phyloP scores from a whole-genome alignment of 1,284 basidiomycete species.

The Cystobasidium pallidum region DNA sequence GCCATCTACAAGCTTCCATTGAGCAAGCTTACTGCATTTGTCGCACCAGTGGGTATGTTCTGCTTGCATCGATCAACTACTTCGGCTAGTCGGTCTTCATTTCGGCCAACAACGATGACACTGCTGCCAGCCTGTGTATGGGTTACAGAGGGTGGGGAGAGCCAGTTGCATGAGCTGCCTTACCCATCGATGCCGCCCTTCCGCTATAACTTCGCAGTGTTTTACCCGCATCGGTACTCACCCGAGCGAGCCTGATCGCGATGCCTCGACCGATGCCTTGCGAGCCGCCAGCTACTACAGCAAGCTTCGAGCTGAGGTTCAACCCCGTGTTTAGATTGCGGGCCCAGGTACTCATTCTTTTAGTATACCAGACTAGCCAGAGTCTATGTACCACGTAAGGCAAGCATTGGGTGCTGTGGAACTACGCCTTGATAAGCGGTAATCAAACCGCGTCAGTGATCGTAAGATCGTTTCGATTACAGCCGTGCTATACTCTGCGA shows the following conservation, averaged over 20 bases:
- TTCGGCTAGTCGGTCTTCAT: constrained; percentile 51
- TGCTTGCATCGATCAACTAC: constrained; percentile 53
- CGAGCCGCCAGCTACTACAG: constrained; percentile 52
- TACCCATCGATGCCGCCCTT: too few species aligned
- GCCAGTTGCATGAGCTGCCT: too few species aligned
- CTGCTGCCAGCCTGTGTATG: constrained; percentile 52
- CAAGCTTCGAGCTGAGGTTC: constrained; percentile 49
- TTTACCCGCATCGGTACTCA: not conserved
- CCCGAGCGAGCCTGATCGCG: constrained; percentile 47
- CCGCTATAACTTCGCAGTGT: too few species aligned
- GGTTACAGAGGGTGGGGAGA: not conserved
- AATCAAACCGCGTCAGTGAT: not conserved
- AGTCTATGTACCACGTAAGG: too few species aligned
- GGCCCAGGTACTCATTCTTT: constrained; percentile 45
- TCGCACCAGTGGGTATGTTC: constrained; percentile 38
- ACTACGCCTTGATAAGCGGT: not conserved
- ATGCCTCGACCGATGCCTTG: constrained; percentile 49
- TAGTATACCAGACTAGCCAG: too few species aligned
- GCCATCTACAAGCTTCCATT: too few species aligned
- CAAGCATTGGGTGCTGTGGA: too few species aligned
- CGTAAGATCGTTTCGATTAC: not conserved
- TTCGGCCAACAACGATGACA: constrained; percentile 57
- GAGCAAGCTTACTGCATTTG: constrained; percentile 29
- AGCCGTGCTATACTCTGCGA: not conserved
- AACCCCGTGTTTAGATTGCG: constrained; percentile 47